Base-by-base conservation (phyloP, 2,329 filamentous ascomycete species). In the Hypoxylon sp. region DNA sequence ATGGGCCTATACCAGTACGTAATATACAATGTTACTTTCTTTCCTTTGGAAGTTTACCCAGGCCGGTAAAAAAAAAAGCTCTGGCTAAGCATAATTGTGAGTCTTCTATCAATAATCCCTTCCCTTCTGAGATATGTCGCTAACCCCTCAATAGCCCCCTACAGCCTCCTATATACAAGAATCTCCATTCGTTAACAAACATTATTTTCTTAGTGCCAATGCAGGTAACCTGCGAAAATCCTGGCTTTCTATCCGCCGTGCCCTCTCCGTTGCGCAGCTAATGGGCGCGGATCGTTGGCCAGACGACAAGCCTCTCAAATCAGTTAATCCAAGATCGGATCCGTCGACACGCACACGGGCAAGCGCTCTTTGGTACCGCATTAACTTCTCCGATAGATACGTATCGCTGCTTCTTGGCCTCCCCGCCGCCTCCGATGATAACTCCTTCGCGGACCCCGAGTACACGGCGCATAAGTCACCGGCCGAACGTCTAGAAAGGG, bases 221-320 rank as follows among this genome's bases (percentile, higher is more conserved):
- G 81, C 80, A 0, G 87, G 87, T 0, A 87, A 86, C 48, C 77
- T 88, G 1, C 83, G 86, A 22, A 84, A 85, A 48, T 80, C 85
- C 2, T 90, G 87, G 86, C 75, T 89, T 22, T 81, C 79, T 5
- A 81, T 81, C 22, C 83, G 87, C 0, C 80, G 85, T 4, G 84
- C 84, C 3, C 75, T 88, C 35, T 82, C 80, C 50, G 78, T 88
- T 37, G 85, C 82, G 0, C 85, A 87, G 72, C 81, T 86, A 31
- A 83, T 88, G 78, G 83, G 85, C 3, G 77, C 85, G 13, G 81
- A 84, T 65, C 77, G 78, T n/a, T 70, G 64, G 60, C 77, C 76
- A 55, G 71, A 74, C 59, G 67, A 76, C 39, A 73, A 74, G 37
- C 71, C 78, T 10, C 72, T 83, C 2, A 78, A 81, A 53, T 82